These are phyloP conservation scores for Purshia tridentata DNA, from an alignment of 306 rosid species.

Conservation along the genomic window DNA sequence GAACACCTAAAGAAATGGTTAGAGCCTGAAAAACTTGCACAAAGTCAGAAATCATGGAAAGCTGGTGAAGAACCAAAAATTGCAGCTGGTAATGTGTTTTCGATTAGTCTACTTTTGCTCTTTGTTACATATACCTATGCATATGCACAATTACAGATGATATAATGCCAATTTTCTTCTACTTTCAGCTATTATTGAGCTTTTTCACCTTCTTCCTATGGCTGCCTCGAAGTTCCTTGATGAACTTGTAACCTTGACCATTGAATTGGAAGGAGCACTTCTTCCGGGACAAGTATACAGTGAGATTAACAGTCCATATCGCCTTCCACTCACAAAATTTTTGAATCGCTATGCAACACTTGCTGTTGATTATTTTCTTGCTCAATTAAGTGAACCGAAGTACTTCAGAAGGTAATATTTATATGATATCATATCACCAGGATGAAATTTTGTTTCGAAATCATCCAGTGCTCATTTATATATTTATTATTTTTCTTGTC, in stretches of 20 bases:
- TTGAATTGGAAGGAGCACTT: slow-evolving; percentile 97
- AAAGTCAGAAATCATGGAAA: slow-evolving; percentile 94
- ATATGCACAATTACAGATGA: slow-evolving; percentile 21
- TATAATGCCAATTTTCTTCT: slow-evolving; percentile 25
- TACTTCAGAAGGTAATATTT: slow-evolving; percentile 86
- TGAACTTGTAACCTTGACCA: slow-evolving; percentile 94
- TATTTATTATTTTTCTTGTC: background rate
- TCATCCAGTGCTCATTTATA: background rate
- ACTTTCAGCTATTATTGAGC: slow-evolving; percentile 91
- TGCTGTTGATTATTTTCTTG: slow-evolving; percentile 94
- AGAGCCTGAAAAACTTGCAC: slow-evolving; percentile 98
- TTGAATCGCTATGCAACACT: slow-evolving; percentile 84
- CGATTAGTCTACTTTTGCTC: slow-evolving; percentile 24
- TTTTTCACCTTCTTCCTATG: slow-evolving; percentile 91
- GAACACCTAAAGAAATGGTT: slow-evolving; percentile 98
- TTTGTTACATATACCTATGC: slow-evolving; percentile 24
- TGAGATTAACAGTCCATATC: slow-evolving; percentile 97
- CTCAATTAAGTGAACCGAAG: slow-evolving; percentile 83
- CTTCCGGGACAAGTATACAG: slow-evolving; percentile 95
- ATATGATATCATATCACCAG: background rate
- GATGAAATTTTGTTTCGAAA: background rate
- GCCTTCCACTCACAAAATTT: slow-evolving; percentile 85
- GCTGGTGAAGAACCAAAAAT: slow-evolving; percentile 99
- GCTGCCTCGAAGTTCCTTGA: slow-evolving; percentile 98
- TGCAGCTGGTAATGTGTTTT: slow-evolving; percentile 77